A percentile compares a stretch with the other conserved stretches of the same genome.
phyloP scores from a whole-genome alignment of 2,329 filamentous ascomycete species.

The Fusarium napiforme region DNA sequence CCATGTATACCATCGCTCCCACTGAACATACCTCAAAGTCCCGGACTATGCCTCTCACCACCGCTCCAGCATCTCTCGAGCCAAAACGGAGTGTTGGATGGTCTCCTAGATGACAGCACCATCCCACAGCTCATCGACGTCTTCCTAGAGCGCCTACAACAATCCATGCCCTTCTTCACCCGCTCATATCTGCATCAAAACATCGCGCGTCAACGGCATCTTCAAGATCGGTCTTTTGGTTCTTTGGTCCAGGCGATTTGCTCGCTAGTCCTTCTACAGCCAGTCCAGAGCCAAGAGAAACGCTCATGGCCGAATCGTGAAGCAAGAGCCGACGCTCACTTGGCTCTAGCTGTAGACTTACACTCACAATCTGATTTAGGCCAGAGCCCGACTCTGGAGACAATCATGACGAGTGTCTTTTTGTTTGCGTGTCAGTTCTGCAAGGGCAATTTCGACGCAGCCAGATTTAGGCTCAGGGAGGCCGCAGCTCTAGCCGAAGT shows the following conservation, averaged over 20 bases:
- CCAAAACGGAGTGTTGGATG: neutral
- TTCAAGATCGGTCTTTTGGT: neutral
- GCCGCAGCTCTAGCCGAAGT: neutral
- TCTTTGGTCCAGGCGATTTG: neutral
- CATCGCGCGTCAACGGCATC: neutral
- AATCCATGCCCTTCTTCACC: neutral
- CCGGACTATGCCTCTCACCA: rapidly evolving
- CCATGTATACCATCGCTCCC: rapidly evolving
- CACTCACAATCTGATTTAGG: neutral
- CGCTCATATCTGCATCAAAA: neutral
- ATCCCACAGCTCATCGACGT: neutral
- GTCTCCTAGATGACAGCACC: neutral
- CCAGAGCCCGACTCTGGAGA: neutral
- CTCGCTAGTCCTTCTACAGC: neutral
- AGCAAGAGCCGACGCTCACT: neutral
- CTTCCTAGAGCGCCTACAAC: neutral
- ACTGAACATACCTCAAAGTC: rapidly evolving
- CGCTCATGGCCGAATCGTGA: neutral
- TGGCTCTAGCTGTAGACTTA: neutral
- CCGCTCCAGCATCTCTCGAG: neutral
- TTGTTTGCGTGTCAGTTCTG: neutral
- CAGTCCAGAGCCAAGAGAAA: neutral
- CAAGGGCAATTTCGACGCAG: neutral
- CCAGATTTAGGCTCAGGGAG: neutral
- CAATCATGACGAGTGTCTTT: neutral